Evolutionary conservation across 305 asterid species (phyloP).

Genomic region (Fraxinus platypoda): DNA sequence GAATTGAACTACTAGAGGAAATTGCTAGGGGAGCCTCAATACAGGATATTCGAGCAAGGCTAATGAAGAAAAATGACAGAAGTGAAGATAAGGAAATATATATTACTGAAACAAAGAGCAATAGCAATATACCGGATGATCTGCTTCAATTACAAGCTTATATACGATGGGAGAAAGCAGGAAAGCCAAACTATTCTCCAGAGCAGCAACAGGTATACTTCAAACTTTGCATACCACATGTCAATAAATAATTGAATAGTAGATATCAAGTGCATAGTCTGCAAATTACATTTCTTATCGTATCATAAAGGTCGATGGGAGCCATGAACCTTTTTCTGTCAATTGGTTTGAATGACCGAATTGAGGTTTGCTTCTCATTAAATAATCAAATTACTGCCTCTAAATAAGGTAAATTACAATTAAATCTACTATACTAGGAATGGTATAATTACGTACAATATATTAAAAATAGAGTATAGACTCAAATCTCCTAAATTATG

Average conservation of each 20-base stretch:
- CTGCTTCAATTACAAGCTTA: slow-evolving; percentile 78
- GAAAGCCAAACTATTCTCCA: slow-evolving; percentile 78
- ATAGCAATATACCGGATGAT: slow-evolving; percentile 62
- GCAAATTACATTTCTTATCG: slow-evolving; percentile 4
- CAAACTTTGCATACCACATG: slow-evolving; percentile 22
- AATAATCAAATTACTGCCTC: background rate
- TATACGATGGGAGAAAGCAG: slow-evolving; percentile 90
- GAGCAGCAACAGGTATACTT: slow-evolving; percentile 71
- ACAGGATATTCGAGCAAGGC: slow-evolving; percentile 64
- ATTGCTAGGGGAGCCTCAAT: slow-evolving; percentile 70
- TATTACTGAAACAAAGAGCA: slow-evolving; percentile 48
- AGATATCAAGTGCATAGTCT: slow-evolving; percentile 3
- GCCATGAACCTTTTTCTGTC: background rate
- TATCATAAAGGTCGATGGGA: slow-evolving; percentile 2
- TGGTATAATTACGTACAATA: background rate
- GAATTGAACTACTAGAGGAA: slow-evolving; percentile 84
- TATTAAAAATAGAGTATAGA: background rate
- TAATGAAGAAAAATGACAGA: slow-evolving; percentile 49
- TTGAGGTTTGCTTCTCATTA: background rate
- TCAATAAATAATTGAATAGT: slow-evolving; percentile 15
- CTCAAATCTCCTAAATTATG: background rate
- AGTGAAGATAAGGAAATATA: slow-evolving; percentile 40
- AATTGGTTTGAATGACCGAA: background rate
- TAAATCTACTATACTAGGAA: background rate
- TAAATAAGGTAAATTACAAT: background rate